phyloP scores from a whole-genome alignment of 495 filamentous ascomycete genomes.

The Monascus purpureus region DNA sequence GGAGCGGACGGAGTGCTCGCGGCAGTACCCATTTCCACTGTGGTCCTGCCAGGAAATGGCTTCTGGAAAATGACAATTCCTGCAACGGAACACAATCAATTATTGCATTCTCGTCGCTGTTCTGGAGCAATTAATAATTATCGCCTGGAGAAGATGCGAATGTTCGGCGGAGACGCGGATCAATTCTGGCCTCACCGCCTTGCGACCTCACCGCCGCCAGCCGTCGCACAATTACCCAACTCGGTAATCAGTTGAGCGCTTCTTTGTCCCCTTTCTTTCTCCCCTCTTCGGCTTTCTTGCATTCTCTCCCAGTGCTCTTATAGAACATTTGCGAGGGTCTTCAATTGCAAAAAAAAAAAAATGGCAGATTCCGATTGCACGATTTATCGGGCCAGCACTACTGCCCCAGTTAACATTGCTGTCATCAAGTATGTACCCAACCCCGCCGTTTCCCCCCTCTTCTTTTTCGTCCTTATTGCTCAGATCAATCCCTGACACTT shows the following conservation, averaged over 20 bases:
- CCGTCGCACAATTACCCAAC: background rate
- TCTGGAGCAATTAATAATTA: too few relatives aligned
- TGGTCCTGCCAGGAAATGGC: background rate
- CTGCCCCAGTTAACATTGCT: slow-evolving; percentile 96
- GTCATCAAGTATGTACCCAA: slow-evolving; percentile 70
- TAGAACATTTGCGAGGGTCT: too few relatives aligned
- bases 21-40: slow-evolving; percentile 22
- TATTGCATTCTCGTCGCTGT: too few relatives aligned
- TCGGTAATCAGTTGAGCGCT: background rate
- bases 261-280: background rate
- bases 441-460: slow-evolving; percentile 8
- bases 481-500: slow-evolving; percentile 8
- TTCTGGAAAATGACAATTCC: background rate
- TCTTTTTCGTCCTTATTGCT: slow-evolving; percentile 2
- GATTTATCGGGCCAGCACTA: slow-evolving; percentile 84
- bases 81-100: too few relatives aligned
- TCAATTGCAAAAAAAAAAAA: too few relatives aligned
- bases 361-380: slow-evolving; percentile 33
- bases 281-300: slow-evolving; percentile 3
- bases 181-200: slow-evolving; percentile 11
- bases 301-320: too few relatives aligned
- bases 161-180: too few relatives aligned
- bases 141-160: too few relatives aligned
- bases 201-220: slow-evolving; percentile 1
- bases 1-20: slow-evolving; percentile 26